Conservation (phyloP, 306 rosid species). For the Echinosophora koreensis region DNA sequence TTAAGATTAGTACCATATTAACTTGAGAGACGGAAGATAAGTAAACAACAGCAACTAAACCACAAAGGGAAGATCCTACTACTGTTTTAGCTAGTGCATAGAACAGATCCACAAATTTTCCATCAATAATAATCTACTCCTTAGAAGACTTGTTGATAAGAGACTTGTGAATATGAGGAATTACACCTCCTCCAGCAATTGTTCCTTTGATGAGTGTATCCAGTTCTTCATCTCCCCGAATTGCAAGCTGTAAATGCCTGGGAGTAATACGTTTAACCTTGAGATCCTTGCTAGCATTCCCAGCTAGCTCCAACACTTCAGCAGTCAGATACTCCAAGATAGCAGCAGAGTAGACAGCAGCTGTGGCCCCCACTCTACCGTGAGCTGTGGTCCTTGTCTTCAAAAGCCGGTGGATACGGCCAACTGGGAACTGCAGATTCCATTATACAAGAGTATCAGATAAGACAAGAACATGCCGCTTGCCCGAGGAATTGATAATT, state of each 20-base stretch:
- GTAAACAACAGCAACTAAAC: constrained; percentile 41
- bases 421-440: constrained; percentile 75
- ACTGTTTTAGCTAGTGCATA: constrained; percentile 39
- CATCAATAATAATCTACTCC: constrained; percentile 54
- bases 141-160: constrained; percentile 84
- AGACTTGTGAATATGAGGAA: constrained; percentile 82
- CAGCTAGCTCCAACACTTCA: constrained; percentile 80
- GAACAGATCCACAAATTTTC: constrained; percentile 41
- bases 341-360: constrained; percentile 85
- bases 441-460: constrained; percentile 13
- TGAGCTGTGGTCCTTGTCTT: constrained; percentile 72
- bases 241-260: constrained; percentile 82
- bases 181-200: constrained; percentile 82
- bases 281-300: constrained; percentile 82
- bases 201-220: constrained; percentile 81
- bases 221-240: constrained; percentile 80
- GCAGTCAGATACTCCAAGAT: constrained; percentile 84
- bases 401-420: constrained; percentile 75
- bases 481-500: not conserved
- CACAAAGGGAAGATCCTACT: constrained; percentile 48
- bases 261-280: constrained; percentile 82
- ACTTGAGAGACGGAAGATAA: constrained; percentile 46
- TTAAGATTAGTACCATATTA: constrained; percentile 40
- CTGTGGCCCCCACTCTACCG: constrained; percentile 84
- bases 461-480: constrained; percentile 30